Evolutionary conservation across 257 asterid genomes (phyloP).

Genomic region (Ilex asprella): DNA sequence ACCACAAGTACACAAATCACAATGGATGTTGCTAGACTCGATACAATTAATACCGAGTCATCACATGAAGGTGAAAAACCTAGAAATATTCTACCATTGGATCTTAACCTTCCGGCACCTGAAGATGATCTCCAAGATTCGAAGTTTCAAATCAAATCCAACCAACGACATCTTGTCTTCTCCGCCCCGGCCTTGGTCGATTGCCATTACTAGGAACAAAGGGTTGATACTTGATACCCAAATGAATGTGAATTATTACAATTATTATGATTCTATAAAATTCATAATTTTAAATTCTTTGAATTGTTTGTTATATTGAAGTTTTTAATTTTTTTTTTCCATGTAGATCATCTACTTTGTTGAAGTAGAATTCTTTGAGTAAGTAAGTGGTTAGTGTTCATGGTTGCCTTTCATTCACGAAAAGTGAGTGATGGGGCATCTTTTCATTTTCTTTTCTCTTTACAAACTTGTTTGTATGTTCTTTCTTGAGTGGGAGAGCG

Average conservation of each 20-base stretch:
- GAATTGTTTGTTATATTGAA: background rate
- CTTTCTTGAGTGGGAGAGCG: slow-evolving; percentile 23
- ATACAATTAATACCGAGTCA: slow-evolving; percentile 7
- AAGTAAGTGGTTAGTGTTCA: slow-evolving; percentile 53
- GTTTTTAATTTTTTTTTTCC: slow-evolving; percentile 4
- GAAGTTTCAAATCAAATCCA: slow-evolving; percentile 22
- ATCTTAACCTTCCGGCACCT: slow-evolving; percentile 76
- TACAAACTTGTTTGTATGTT: slow-evolving; percentile 5
- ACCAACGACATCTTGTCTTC: slow-evolving; percentile 33
- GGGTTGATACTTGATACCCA: slow-evolving; percentile 18
- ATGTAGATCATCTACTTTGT: slow-evolving; percentile 23
- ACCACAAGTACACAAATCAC: slow-evolving; percentile 4
- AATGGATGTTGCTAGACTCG: background rate
- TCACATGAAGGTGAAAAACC: slow-evolving; percentile 26
- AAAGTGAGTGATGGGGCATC: slow-evolving; percentile 53
- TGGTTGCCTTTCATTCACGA: slow-evolving; percentile 70
- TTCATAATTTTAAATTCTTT: background rate
- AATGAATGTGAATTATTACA: background rate
- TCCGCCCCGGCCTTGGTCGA: slow-evolving; percentile 63
- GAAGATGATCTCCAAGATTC: slow-evolving; percentile 39
- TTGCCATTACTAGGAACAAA: slow-evolving; percentile 44
- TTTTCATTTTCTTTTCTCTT: slow-evolving; percentile 11
- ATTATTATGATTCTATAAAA: background rate
- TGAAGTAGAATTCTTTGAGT: slow-evolving; percentile 43
- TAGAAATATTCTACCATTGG: slow-evolving; percentile 39